Evolutionary conservation across 805 yeast species (phyloP), one percentile per base, ranked within the genome.

Genomic region (Saccharomyces jurei): DNA sequence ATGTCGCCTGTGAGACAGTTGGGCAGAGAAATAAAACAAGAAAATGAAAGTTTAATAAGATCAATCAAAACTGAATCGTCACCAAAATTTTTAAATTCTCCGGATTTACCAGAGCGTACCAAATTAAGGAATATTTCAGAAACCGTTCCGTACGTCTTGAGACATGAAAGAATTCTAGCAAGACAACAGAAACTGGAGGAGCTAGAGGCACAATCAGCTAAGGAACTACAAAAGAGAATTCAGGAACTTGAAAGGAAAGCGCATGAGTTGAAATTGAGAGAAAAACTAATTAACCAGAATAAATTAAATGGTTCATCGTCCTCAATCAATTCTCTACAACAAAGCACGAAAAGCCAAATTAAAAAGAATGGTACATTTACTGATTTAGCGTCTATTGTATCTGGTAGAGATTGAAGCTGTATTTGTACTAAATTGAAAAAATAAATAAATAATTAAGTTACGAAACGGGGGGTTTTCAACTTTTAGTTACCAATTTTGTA

Each of bases 161-260:
- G 88, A 66, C 92, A 87, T 68, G 92, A 87, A 69, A 79, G 86
- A 54, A 79, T 87, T 54, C 71, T 82, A 59, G 84, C 86, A 52
- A 83, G 87, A 68, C 91, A 87, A 64, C 88, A 83, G 55, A 87
- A 84, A 71, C 72, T 87, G 51, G 91, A 87, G 66, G 89, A 87
- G 61, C 71, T 87, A 71, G 95, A 87, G 67, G 84, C 84, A 63
- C 85, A 84, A 58, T 81, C 87, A 52, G 94, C 92, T 0, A 78
- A 78, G 64, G 92, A 86, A 63, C 74, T 87, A 63, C 82, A 89
- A 29, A 75, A 75, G 56, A 76, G 91, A 60, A 92, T 91, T n/a
- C 84, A 86, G 21, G 82, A 84, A 54, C 75, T 87, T 61, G 94
- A 87, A 66, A 81, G 78, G 63, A 84, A 83, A 63, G 92, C 92